Conservation (phyloP, 345 rosid genomes). For the Corymbia maculata region DNA sequence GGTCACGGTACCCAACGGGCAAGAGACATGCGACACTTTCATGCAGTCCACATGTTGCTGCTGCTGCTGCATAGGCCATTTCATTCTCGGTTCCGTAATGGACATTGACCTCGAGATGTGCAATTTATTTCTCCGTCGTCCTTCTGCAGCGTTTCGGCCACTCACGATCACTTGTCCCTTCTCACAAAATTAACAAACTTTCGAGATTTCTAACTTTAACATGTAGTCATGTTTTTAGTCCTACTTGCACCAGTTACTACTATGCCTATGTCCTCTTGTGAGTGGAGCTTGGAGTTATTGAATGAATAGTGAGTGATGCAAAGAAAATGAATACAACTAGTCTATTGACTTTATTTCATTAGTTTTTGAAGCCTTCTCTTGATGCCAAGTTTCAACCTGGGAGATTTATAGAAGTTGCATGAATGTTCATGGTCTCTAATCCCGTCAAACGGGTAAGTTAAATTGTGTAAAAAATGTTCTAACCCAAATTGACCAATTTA, state of each 20-base stretch:
- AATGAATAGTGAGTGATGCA: too few relatives aligned
- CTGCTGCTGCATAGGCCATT: background rate
- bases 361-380: background rate
- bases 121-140: background rate
- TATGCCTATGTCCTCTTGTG: background rate
- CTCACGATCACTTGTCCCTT: background rate
- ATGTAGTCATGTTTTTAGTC: background rate
- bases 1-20: background rate
- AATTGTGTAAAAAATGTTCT: rapidly evolving
- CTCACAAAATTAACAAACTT: background rate
- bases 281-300: too few relatives aligned
- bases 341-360: too few relatives aligned
- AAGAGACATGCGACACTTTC: background rate
- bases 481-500: rapidly evolving
- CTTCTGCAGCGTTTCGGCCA: background rate
- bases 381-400: background rate
- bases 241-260: background rate
- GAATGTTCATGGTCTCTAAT: background rate
- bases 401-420: background rate
- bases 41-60: background rate
- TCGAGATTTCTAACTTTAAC: background rate
- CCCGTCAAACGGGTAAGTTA: background rate
- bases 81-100: background rate
- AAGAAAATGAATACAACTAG: too few relatives aligned
- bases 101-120: background rate